A percentile compares a stretch with the other conserved stretches of the same genome.
phyloP scores from a whole-genome alignment of 1,139 yeast species.

The Saccharomyces hybrid region DNA sequence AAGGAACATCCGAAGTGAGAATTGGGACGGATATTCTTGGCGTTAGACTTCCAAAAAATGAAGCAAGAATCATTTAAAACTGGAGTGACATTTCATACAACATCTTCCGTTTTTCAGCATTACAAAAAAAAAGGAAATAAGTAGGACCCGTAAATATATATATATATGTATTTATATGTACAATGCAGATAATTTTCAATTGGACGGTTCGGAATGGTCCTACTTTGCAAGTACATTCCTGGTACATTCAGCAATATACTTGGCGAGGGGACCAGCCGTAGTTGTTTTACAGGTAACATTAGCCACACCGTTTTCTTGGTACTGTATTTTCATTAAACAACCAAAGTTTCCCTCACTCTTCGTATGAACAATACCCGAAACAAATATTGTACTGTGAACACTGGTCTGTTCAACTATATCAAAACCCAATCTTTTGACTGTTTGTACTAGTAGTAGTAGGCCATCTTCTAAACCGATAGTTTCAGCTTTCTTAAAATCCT shows the following conservation, averaged over 20 bases:
- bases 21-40: slow-evolving; percentile 94
- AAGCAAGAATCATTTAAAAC: slow-evolving; percentile 14
- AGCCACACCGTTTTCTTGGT: slow-evolving; percentile 27
- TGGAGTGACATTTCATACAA: not conserved
- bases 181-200: not conserved
- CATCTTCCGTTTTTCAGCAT: not conserved
- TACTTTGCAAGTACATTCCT: slow-evolving; percentile 10
- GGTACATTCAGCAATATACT: slow-evolving; percentile 20
- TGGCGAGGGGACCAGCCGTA: slow-evolving; percentile 19
- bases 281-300: slow-evolving; percentile 30
- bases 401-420: slow-evolving; percentile 42
- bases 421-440: slow-evolving; percentile 44
- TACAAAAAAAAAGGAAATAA: not conserved
- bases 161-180: not conserved
- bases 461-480: slow-evolving; percentile 13
- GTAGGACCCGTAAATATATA: not conserved
- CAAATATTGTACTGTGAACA: slow-evolving; percentile 39
- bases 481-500: slow-evolving; percentile 4
- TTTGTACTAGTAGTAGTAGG: slow-evolving; percentile 33
- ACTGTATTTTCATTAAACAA: slow-evolving; percentile 29
- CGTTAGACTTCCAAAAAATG: slow-evolving; percentile 46
- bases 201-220: not conserved
- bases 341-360: slow-evolving; percentile 36
- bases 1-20: slow-evolving; percentile 83
- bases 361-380: slow-evolving; percentile 59